Evolutionary conservation across 2,329 filamentous ascomycete genomes (phyloP).

Genomic region (Aspergillus clavatus): DNA sequence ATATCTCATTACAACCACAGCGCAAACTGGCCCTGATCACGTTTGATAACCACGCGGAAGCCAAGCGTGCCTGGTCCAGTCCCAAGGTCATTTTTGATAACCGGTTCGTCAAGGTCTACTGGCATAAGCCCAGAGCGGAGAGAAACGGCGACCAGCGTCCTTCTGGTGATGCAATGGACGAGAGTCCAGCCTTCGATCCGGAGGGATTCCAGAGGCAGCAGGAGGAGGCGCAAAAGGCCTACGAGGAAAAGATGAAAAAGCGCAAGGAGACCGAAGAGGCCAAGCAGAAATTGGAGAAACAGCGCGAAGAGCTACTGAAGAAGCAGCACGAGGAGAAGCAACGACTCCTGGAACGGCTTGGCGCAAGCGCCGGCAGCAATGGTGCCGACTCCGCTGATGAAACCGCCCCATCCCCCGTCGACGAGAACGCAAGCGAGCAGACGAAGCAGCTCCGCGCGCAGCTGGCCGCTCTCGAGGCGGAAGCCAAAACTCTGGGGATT

Average conservation of each 20-base stretch:
- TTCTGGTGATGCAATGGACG: slow-evolving; percentile 21
- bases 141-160: slow-evolving; percentile 24
- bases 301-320: slow-evolving; percentile 47
- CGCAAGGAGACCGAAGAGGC: slow-evolving; percentile 49
- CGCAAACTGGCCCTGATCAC: slow-evolving; percentile 53
- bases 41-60: slow-evolving; percentile 48
- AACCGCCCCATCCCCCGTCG: slow-evolving; percentile 18
- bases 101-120: slow-evolving; percentile 61
- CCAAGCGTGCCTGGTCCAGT: slow-evolving; percentile 53
- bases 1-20: slow-evolving; percentile 51
- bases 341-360: slow-evolving; percentile 47
- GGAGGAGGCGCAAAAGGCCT: slow-evolving; percentile 51
- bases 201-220: slow-evolving; percentile 53
- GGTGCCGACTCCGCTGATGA: slow-evolving; percentile 22
- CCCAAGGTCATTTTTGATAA: slow-evolving; percentile 62
- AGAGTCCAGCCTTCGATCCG: slow-evolving; percentile 47
- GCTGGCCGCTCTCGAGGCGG: slow-evolving; percentile 51
- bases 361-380: slow-evolving; percentile 36
- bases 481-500: slow-evolving; percentile 51
- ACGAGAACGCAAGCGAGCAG: slow-evolving; percentile 41
- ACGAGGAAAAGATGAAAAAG: slow-evolving; percentile 52
- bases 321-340: slow-evolving; percentile 53
- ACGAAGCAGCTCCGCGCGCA: slow-evolving; percentile 52
- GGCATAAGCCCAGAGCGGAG: slow-evolving; percentile 48
- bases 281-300: slow-evolving; percentile 50